These are phyloP conservation scores for Silene uniflora DNA, from an alignment of 148 eudicot species.

Conservation along the genomic window DNA sequence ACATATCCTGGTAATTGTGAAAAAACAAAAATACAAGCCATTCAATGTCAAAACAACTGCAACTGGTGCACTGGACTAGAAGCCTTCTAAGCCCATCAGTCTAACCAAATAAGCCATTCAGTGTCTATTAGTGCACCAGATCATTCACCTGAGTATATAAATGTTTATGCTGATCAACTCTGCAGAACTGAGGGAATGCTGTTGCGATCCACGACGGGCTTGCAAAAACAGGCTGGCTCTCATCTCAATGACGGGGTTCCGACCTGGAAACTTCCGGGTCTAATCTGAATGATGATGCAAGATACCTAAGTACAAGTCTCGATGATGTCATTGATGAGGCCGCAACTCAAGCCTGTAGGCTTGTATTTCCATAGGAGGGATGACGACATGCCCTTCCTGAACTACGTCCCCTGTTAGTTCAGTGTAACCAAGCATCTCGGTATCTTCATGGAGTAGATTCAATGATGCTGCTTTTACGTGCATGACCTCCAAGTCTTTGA, in stretches of 20 bases:
- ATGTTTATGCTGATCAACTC: background rate
- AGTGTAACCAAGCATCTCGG: constrained; percentile 76
- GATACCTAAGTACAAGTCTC: background rate
- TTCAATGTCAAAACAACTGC: background rate
- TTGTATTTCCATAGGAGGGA: constrained; percentile 95
- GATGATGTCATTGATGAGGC: constrained; percentile 40
- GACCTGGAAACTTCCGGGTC: background rate
- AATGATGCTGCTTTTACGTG: constrained; percentile 65
- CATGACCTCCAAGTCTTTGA: constrained; percentile 57
- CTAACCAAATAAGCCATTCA: background rate
- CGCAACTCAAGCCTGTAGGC: constrained; percentile 73
- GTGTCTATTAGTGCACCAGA: background rate
- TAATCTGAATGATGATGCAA: constrained; percentile 8
- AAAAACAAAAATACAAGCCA: background rate
- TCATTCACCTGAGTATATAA: background rate
- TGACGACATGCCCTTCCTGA: constrained; percentile 74
- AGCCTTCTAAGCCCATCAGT: background rate
- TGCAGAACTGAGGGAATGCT: constrained; percentile 2
- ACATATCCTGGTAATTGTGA: background rate
- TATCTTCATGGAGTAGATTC: constrained; percentile 86
- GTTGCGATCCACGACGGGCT: background rate
- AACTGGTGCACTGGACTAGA: background rate
- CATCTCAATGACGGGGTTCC: background rate
- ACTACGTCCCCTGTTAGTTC: constrained; percentile 61
- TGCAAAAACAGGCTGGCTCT: background rate